Percentiles rank a stretch among this genome's conserved stretches.
Conservation (phyloP, 352 stramenopile species). For the Halophytophthora polymorphica region DNA sequence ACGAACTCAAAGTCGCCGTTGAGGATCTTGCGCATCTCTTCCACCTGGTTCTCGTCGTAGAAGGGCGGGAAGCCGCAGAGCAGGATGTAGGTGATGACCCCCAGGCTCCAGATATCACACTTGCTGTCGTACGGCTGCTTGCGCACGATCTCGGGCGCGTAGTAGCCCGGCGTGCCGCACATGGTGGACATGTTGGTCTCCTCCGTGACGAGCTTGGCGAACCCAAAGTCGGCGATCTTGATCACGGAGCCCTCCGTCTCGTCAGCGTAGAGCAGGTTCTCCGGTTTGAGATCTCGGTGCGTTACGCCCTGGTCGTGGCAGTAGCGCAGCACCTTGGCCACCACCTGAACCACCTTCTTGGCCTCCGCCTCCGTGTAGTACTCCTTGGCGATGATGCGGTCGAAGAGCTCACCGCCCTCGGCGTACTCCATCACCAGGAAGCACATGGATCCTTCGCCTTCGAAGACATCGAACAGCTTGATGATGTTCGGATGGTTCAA, state of each 20-base stretch:
- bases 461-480: slow-evolving; percentile 81
- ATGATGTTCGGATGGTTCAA: slow-evolving; percentile 89
- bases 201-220: slow-evolving; percentile 77
- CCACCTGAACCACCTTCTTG: slow-evolving; percentile 77
- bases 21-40: slow-evolving; percentile 84
- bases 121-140: slow-evolving; percentile 94
- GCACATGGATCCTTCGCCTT: slow-evolving; percentile 67
- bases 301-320: slow-evolving; percentile 88
- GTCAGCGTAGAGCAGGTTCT: slow-evolving; percentile 93
- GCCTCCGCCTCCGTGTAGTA: slow-evolving; percentile 91
- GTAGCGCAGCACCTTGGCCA: slow-evolving; percentile 84
- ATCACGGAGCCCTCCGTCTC: slow-evolving; percentile 85
- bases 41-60: slow-evolving; percentile 91
- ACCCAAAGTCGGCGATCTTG: slow-evolving; percentile 93
- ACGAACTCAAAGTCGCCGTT: slow-evolving; percentile 91
- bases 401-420: slow-evolving; percentile 90
- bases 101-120: slow-evolving; percentile 95
- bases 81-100: slow-evolving; percentile 91
- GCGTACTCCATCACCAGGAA: slow-evolving; percentile 90
- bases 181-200: slow-evolving; percentile 87
- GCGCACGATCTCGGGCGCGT: slow-evolving; percentile 95
- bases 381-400: slow-evolving; percentile 91
- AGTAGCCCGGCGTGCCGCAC: slow-evolving; percentile 94
- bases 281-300: slow-evolving; percentile 96
- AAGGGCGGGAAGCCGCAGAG: slow-evolving; percentile 96